These are phyloP conservation scores for Cardamine resedifolia DNA, from an alignment of 345 rosid species.

Conservation along the genomic window DNA sequence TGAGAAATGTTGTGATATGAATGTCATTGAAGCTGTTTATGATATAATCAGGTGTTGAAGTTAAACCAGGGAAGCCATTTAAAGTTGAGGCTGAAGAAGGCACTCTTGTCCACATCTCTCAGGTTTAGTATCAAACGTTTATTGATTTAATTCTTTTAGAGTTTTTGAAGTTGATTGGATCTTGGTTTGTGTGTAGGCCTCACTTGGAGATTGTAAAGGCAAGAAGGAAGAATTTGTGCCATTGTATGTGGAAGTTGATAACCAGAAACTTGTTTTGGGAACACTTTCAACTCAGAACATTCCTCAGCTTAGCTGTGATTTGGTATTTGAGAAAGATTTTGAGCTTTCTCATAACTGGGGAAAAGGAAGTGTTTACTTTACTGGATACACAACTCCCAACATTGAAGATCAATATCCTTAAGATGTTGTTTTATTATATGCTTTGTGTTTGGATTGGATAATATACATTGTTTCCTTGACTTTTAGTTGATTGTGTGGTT, in stretches of 20 bases:
- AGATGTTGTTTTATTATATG: not conserved
- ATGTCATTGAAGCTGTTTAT: not conserved
- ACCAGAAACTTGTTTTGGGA: constrained; percentile 58
- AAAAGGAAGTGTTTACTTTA: constrained; percentile 58
- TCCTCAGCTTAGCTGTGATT: constrained; percentile 61
- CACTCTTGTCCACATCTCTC: constrained; percentile 50
- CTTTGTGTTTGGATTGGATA: not conserved
- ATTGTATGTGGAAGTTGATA: constrained; percentile 47
- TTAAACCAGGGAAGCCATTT: constrained; percentile 52
- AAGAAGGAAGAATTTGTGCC: constrained; percentile 49
- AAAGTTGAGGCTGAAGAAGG: constrained; percentile 38
- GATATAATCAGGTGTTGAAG: constrained; percentile 54
- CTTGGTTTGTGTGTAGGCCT: constrained; percentile 47
- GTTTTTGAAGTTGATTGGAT: not conserved
- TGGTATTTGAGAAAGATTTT: constrained; percentile 72
- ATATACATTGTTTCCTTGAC: constrained; percentile 17
- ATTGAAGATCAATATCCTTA: constrained; percentile 17
- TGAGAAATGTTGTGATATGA: not conserved
- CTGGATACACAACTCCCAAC: constrained; percentile 52
- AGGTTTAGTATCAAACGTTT: constrained; percentile 34
- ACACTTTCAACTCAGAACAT: constrained; percentile 46
- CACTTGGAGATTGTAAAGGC: constrained; percentile 59
- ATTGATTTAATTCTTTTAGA: not conserved
- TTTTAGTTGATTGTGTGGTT: not conserved
- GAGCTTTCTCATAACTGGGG: constrained; percentile 84